A percentile compares a stretch with the other conserved stretches of the same genome.
phyloP scores from a whole-genome alignment of 306 rosid species.

The Cajanus cajan region DNA sequence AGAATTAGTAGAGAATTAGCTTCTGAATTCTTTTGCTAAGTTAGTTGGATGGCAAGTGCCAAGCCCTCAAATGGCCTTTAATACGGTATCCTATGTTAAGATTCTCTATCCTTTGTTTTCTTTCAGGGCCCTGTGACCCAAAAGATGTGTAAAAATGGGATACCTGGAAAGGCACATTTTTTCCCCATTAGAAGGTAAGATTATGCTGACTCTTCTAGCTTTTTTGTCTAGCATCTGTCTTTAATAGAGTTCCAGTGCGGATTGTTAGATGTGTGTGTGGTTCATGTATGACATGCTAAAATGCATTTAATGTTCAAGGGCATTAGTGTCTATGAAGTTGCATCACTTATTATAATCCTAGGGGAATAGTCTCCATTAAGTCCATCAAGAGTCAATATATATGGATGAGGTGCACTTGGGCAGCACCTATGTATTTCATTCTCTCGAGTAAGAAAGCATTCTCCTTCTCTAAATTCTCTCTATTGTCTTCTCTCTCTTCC shows the following conservation, averaged over 20 bases:
- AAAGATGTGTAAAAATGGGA: slow-evolving; percentile 10
- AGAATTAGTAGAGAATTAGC: slow-evolving; percentile 4
- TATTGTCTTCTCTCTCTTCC: not conserved
- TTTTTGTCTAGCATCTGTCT: slow-evolving; percentile 16
- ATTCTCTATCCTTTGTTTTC: slow-evolving; percentile 9
- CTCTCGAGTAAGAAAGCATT: not conserved
- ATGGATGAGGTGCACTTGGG: not conserved
- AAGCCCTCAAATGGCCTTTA: not conserved
- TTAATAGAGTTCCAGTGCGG: not conserved
- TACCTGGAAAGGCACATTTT: not conserved
- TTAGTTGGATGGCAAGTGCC: slow-evolving; percentile 6
- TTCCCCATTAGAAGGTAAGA: not conserved
- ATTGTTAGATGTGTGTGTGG: not conserved
- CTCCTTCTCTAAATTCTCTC: not conserved
- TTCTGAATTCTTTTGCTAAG: slow-evolving; percentile 3
- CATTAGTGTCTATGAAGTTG: not conserved
- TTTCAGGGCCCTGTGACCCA: not conserved
- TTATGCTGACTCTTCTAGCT: slow-evolving; percentile 1
- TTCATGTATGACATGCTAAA: not conserved
- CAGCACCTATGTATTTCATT: not conserved
- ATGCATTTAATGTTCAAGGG: not conserved
- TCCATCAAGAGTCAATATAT: not conserved
- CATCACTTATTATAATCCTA: not conserved
- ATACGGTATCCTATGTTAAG: not conserved
- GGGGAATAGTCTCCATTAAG: not conserved